phyloP scores from a whole-genome alignment of 2,329 filamentous ascomycete genomes.

The Fusarium sp. region DNA sequence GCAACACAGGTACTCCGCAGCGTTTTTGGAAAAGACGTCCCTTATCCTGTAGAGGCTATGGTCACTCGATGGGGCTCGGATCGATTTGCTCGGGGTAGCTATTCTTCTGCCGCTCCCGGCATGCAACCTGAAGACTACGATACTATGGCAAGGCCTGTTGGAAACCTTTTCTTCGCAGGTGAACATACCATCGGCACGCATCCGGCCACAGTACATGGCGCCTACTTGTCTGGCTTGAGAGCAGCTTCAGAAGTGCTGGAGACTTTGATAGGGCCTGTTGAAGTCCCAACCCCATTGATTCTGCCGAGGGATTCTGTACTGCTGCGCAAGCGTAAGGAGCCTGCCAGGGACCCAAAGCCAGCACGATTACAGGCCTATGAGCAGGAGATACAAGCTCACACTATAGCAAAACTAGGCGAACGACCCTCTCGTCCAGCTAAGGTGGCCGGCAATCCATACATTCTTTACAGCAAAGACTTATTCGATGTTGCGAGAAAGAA shows the following conservation, averaged over 20 bases:
- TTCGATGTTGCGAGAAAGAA: slow-evolving; percentile 70
- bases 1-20: slow-evolving; percentile 81
- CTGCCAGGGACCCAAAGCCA: slow-evolving; percentile 61
- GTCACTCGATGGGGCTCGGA: slow-evolving; percentile 94
- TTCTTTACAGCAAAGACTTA: slow-evolving; percentile 85
- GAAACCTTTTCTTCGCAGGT: slow-evolving; percentile 93
- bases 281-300: slow-evolving; percentile 80
- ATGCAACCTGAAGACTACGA: slow-evolving; percentile 92
- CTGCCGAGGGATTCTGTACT: slow-evolving; percentile 67
- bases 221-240: slow-evolving; percentile 91
- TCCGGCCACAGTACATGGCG: slow-evolving; percentile 95
- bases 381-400: slow-evolving; percentile 62
- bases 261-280: slow-evolving; percentile 81
- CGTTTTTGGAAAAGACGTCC: slow-evolving; percentile 78
- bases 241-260: slow-evolving; percentile 89
- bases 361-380: slow-evolving; percentile 69
- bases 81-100: slow-evolving; percentile 90
- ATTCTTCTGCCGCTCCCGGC: slow-evolving; percentile 89
- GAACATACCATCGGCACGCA: slow-evolving; percentile 97
- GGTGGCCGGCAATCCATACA: slow-evolving; percentile 83
- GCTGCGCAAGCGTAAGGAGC: slow-evolving; percentile 66
- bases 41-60: slow-evolving; percentile 84
- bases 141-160: slow-evolving; percentile 83
- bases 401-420: slow-evolving; percentile 73
- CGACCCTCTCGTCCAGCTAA: slow-evolving; percentile 78